Evolutionary conservation across 768 basidiomycete species (phyloP), one percentile per base, ranked within the genome.

Genomic region (Omphalotus guepiniiformis): DNA sequence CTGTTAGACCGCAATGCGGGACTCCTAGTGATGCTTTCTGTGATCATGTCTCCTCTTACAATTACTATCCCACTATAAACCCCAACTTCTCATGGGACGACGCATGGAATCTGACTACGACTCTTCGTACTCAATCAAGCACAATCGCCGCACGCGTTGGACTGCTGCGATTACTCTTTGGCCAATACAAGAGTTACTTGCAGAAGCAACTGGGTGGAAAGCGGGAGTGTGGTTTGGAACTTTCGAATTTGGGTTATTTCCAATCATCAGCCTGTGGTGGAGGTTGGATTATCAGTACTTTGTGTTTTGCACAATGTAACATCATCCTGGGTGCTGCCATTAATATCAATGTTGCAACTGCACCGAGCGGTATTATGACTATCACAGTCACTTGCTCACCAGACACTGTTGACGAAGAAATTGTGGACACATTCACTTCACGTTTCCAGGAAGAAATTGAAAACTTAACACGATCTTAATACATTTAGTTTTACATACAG

Each of bases 191-290:
- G 22, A 52, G 47, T 3, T 72, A 49, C 49, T 57, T 65, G 41
- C 44, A 36, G 7, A 59, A 61, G 1, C 57, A 57, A 50, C 44
- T 68, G 15, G 68, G 65, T 13, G 59, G 55, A 51, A 69, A 70
- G 53, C 58, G 72, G 21, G 50, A 47, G 4, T 53, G 15, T 15
- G 62, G 61, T 26, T 43, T 73, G 15, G 64, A 66, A 50, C 42
- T 73, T 9, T 72, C 71, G n/a, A 74, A 74, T 53, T 42, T 68
- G 12, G 71, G 71, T 12, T 54, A 51, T 3, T 64, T 69, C 22
- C 48, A 50, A 6, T 35, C 37, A 1, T 36, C 9, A 8, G 18
- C 19, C 16, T 18, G 6, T 0, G 54, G 23, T 18, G 48, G 48
- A 11, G 39, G 19, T 26, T 63, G 60, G 62, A 51, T 48, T 30